phyloP scores from a whole-genome alignment of 371 early-diverging fungal species.

The Rhizopus sp. region DNA sequence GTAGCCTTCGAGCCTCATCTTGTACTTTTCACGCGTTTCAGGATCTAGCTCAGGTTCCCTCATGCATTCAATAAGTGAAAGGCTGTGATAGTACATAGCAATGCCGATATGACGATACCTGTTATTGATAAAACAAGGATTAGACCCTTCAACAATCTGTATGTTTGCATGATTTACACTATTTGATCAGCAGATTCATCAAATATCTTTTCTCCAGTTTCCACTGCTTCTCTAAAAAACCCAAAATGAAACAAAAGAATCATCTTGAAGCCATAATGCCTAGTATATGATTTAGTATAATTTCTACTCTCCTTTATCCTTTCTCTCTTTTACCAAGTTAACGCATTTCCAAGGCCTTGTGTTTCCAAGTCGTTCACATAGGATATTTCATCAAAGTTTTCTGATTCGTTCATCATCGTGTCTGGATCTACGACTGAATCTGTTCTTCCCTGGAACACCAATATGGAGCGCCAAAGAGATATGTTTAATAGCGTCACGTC shows the following conservation, averaged over 20 bases:
- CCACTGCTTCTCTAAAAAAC: constrained; percentile 35
- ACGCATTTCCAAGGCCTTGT: constrained; percentile 33
- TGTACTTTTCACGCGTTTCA: constrained; percentile 22
- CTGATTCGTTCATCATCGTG: constrained; percentile 32
- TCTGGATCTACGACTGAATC: constrained; percentile 24
- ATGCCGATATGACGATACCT: constrained; percentile 45
- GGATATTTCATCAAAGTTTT: constrained; percentile 29
- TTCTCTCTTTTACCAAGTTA: constrained; percentile 33
- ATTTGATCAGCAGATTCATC: constrained; percentile 31
- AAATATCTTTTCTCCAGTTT: constrained; percentile 37
- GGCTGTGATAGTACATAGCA: constrained; percentile 42
- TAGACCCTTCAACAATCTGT: neutral
- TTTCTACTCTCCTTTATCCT: neutral
- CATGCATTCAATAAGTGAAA: constrained; percentile 37
- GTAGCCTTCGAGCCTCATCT: constrained; percentile 11
- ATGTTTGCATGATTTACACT: constrained; percentile 18
- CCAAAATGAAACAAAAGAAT: constrained; percentile 47
- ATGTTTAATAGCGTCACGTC: constrained; percentile 33
- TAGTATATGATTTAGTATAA: neutral
- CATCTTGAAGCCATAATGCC: constrained; percentile 44
- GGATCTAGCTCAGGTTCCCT: constrained; percentile 27
- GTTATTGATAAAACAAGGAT: neutral
- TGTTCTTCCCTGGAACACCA: constrained; percentile 47
- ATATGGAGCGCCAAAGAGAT: constrained; percentile 34
- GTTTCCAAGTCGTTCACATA: constrained; percentile 34